phyloP scores from a whole-genome alignment of 1,139 yeast genomes.

The Williopsis jadinii region DNA sequence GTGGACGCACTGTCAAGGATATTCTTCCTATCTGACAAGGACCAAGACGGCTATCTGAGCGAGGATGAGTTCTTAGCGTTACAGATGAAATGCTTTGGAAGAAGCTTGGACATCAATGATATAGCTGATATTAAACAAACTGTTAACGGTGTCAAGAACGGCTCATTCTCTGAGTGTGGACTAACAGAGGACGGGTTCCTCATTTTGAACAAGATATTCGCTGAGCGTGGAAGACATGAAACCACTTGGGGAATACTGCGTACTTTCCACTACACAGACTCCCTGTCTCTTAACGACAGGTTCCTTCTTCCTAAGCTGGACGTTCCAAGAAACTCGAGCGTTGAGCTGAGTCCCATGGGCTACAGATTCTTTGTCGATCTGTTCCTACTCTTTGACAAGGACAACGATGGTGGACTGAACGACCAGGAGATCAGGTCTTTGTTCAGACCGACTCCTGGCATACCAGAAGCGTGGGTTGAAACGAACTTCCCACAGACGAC shows the following conservation, averaged over 20 bases:
- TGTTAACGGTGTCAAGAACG: constrained; percentile 19
- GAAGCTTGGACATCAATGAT: constrained; percentile 46
- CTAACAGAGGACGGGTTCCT: constrained; percentile 73
- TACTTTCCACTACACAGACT: constrained; percentile 84
- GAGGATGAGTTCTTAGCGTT: constrained; percentile 62
- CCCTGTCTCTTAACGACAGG: constrained; percentile 73
- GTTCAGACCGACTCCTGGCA: constrained; percentile 87
- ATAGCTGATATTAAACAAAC: constrained; percentile 41
- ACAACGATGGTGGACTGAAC: constrained; percentile 91
- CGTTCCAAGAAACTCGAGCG: constrained; percentile 71
- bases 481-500: constrained; percentile 81
- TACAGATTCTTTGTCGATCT: constrained; percentile 86
- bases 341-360: constrained; percentile 90
- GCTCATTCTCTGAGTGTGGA: constrained; percentile 37
- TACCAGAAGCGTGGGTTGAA: constrained; percentile 81
- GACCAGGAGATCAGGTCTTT: constrained; percentile 59
- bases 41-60: constrained; percentile 78
- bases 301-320: constrained; percentile 74
- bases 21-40: constrained; percentile 79
- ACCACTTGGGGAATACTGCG: constrained; percentile 93
- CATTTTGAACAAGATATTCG: constrained; percentile 68
- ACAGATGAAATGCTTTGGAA: constrained; percentile 71
- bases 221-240: constrained; percentile 90
- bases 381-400: constrained; percentile 80
- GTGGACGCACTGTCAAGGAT: constrained; percentile 70